Conservation (phyloP, 495 filamentous ascomycete genomes). For the Hapsidospora chrysogenum region DNA sequence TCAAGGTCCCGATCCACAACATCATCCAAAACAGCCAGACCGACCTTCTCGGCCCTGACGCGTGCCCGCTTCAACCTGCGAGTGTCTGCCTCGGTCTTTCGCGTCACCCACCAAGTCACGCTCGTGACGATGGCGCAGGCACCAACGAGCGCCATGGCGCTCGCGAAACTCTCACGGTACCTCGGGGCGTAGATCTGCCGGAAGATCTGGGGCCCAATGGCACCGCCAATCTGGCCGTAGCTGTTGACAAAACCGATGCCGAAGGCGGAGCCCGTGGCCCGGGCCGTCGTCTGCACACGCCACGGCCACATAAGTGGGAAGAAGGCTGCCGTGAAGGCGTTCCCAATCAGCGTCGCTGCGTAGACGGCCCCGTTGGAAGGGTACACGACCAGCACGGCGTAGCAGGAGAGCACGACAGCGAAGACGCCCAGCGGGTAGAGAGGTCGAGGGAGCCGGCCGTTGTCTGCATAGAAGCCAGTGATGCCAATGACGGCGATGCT, state of each 20-base stretch:
- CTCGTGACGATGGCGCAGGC: conserved; percentile 12
- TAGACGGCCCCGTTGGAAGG: conserved; percentile 21
- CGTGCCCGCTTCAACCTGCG: conserved; percentile 23
- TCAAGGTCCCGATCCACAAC: conserved; percentile 21
- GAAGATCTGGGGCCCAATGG: conserved; percentile 19
- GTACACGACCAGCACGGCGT: conserved; percentile 23
- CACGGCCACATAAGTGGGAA: conserved; percentile 28
- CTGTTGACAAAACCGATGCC: conserved; percentile 26
- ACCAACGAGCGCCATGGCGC: conserved; percentile 15
- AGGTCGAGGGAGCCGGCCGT: conserved; percentile 22
- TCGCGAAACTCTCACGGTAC: conserved; percentile 14
- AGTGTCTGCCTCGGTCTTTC: conserved; percentile 20
- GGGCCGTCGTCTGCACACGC: conserved; percentile 23
- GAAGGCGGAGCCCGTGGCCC: conserved; percentile 26
- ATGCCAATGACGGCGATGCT: conserved; percentile 14
- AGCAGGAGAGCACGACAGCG: conserved; percentile 21
- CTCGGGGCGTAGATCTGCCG: conserved; percentile 14
- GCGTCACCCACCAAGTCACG: conserved; percentile 17
- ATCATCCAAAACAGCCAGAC: conserved; percentile 24
- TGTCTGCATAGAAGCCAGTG: conserved; percentile 22
- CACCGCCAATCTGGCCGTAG: conserved; percentile 22
- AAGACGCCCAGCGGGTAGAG: conserved; percentile 24
- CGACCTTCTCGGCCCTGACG: conserved; percentile 19
- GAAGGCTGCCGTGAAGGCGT: conserved; percentile 19
- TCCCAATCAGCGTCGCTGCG: conserved; percentile 22